Conservation (phyloP, 805 yeast genomes). For the Millerozyma acaciae region DNA sequence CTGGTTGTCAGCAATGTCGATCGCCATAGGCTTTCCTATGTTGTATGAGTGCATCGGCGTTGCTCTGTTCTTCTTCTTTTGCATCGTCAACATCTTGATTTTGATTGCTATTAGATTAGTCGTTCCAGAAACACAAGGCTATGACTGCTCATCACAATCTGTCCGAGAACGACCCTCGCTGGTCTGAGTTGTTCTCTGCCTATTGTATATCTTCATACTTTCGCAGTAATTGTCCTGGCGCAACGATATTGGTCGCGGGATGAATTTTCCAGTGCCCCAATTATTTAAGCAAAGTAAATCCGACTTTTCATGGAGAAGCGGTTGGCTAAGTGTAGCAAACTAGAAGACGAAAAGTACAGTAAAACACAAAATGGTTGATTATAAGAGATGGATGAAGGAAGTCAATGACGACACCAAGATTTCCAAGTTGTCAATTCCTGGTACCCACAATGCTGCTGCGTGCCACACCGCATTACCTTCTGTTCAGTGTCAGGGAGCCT, state of each 20-base stretch:
- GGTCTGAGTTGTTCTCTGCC: no score
- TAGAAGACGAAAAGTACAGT: neutral
- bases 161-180: no score
- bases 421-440: slow-evolving; percentile 62
- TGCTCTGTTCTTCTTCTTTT: slow-evolving; percentile 26
- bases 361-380: slow-evolving; percentile 31
- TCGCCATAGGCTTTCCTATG: slow-evolving; percentile 32
- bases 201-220: no score
- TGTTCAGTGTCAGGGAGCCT: slow-evolving; percentile 68
- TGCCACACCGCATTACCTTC: slow-evolving; percentile 68
- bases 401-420: slow-evolving; percentile 49
- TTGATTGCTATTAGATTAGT: slow-evolving; percentile 4
- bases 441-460: slow-evolving; percentile 85
- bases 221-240: no score
- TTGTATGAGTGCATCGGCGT: slow-evolving; percentile 24
- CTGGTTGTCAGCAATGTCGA: slow-evolving; percentile 31
- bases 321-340: no score
- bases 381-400: slow-evolving; percentile 51
- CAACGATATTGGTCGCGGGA: no score
- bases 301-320: no score
- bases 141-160: no score
- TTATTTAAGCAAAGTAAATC: no score
- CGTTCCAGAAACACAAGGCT: slow-evolving; percentile 3
- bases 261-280: no score
- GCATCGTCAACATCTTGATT: slow-evolving; percentile 16